Evolutionary conservation across 2,329 filamentous ascomycete species (phyloP).

Genomic region (Botryosphaeria dothidea): DNA sequence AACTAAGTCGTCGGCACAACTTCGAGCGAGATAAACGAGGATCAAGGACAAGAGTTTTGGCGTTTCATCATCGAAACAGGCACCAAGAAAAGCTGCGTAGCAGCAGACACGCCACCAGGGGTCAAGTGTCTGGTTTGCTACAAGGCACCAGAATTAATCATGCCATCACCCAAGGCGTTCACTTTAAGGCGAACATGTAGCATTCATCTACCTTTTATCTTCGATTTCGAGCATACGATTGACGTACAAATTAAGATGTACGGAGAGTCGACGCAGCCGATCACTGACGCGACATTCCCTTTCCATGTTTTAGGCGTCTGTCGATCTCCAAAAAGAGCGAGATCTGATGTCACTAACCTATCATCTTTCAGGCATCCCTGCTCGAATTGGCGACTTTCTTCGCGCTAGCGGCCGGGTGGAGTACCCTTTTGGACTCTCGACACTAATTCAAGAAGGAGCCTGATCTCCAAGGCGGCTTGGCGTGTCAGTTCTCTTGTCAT

Average conservation of each 20-base stretch:
- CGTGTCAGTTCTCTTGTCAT: slow-evolving; percentile 2
- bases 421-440: background rate
- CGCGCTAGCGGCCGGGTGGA: background rate
- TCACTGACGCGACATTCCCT: too few species aligned
- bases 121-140: background rate
- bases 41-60: background rate
- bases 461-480: background rate
- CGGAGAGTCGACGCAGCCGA: too few species aligned
- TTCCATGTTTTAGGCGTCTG: too few species aligned
- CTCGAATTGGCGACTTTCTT: too few species aligned
- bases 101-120: background rate
- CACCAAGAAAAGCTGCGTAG: background rate
- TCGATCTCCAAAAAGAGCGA: too few species aligned
- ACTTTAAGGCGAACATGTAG: background rate
- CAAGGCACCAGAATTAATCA: background rate
- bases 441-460: background rate
- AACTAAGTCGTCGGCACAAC: background rate
- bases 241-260: background rate
- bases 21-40: slow-evolving; percentile 4
- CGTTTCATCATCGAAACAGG: background rate
- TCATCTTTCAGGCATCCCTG: too few species aligned
- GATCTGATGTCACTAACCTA: too few species aligned
- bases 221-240: background rate
- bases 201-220: background rate
- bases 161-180: background rate